Evolutionary conservation across 2,329 filamentous ascomycete genomes (phyloP).

Genomic region (Passalora sequoiae): DNA sequence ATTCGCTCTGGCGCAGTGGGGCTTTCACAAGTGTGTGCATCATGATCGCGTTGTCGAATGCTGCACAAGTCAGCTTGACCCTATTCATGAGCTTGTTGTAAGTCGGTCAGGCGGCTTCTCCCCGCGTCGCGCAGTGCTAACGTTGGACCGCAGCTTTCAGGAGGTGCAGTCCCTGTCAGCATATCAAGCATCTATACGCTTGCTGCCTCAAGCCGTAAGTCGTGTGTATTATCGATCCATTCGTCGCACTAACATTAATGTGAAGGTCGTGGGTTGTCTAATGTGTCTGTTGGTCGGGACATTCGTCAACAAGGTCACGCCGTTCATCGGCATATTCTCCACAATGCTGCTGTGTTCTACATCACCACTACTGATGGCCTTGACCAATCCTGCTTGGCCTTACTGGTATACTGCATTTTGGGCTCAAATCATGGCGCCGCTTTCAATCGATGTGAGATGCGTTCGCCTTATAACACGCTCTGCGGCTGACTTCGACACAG

Average conservation of each 20-base stretch:
- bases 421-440: conserved; percentile 16
- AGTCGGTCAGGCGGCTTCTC: too few relatives aligned
- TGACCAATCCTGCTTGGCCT: conserved; percentile 43
- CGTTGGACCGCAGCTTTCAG: conserved; percentile 24
- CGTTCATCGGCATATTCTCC: conserved; percentile 13
- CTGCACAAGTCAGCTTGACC: conserved; percentile 37
- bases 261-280: conserved; percentile 43
- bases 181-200: conserved; percentile 32
- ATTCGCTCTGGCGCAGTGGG: conserved; percentile 55
- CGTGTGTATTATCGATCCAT: too few relatives aligned
- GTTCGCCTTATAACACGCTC: too few relatives aligned
- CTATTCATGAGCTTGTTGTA: conserved; percentile 14
- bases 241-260: too few relatives aligned
- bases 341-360: conserved; percentile 22
- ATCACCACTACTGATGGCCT: conserved; percentile 45
- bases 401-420: conserved; percentile 41
- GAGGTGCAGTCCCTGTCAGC: conserved; percentile 22
- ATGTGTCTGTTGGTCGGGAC: conserved; percentile 30
- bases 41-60: conserved; percentile 36
- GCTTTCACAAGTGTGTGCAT: conserved; percentile 54
- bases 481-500: too few relatives aligned
- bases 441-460: conserved; percentile 28
- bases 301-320: conserved; percentile 20
- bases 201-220: conserved; percentile 46
- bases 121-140: too few relatives aligned